phyloP scores from a whole-genome alignment of 768 basidiomycete genomes.

The Neoboletus subvelutipes region DNA sequence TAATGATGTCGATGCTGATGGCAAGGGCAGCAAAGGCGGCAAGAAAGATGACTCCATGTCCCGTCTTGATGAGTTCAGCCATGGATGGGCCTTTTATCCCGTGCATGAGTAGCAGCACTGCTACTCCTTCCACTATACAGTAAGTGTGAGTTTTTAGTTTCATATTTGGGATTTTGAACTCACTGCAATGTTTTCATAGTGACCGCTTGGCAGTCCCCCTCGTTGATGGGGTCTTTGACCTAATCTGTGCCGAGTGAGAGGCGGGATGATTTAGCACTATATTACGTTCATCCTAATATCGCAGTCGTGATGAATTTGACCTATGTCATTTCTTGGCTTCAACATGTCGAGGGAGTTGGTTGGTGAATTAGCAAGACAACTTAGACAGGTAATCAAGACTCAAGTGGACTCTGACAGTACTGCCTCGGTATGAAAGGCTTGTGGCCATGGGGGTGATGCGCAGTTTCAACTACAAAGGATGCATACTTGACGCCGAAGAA shows the following conservation, averaged over 20 bases:
- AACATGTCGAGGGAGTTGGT: too few species aligned
- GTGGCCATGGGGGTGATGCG: too few species aligned
- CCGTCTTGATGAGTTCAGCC: too few species aligned
- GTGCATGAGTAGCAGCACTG: too few species aligned
- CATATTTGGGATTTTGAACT: background rate
- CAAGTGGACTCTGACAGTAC: background rate
- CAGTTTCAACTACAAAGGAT: background rate
- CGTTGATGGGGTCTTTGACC: background rate
- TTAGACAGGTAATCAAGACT: too few species aligned
- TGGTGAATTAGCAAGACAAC: too few species aligned
- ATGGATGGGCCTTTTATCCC: too few species aligned
- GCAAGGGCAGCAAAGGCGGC: too few species aligned
- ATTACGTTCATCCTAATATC: background rate
- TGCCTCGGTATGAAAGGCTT: background rate
- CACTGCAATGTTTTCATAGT: background rate
- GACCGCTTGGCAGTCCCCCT: background rate
- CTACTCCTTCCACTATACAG: too few species aligned
- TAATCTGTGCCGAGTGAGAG: background rate
- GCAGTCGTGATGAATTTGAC: background rate
- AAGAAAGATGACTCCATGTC: too few species aligned
- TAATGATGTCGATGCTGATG: too few species aligned
- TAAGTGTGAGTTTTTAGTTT: background rate
- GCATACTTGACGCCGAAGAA: background rate
- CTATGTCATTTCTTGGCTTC: background rate
- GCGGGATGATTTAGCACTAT: background rate